Conservation (phyloP, 2,329 filamentous ascomycete species). For the Aureobasidium sp. region DNA sequence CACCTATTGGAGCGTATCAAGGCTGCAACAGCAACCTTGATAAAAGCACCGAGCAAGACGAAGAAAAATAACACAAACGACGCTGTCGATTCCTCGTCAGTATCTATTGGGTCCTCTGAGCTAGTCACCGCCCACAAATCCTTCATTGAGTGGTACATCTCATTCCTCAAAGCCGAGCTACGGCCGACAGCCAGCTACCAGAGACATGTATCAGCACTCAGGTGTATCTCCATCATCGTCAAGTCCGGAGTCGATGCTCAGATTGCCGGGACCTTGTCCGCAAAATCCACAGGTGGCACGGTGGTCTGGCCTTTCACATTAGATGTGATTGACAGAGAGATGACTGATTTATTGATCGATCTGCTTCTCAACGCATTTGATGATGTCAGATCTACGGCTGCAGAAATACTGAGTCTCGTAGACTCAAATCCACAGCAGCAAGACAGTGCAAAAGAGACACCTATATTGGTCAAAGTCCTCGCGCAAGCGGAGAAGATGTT, state of each 20-base stretch:
- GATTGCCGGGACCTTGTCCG: slow-evolving; percentile 32
- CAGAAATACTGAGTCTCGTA: slow-evolving; percentile 45
- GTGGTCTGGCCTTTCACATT: slow-evolving; percentile 45
- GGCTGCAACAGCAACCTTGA: slow-evolving; percentile 54
- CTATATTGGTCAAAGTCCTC: not conserved
- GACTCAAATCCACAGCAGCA: not conserved
- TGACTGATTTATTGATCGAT: slow-evolving; percentile 64
- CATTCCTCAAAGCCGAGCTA: slow-evolving; percentile 67
- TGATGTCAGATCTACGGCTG: slow-evolving; percentile 63
- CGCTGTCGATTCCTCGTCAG: not conserved
- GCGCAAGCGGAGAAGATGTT: slow-evolving; percentile 48
- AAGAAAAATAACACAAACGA: slow-evolving; percentile 8
- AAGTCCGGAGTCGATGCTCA: slow-evolving; percentile 58
- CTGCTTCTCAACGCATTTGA: slow-evolving; percentile 86
- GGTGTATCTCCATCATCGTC: slow-evolving; percentile 60
- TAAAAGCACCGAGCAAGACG: slow-evolving; percentile 17
- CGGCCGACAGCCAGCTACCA: slow-evolving; percentile 81
- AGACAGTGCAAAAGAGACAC: not conserved
- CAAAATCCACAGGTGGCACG: slow-evolving; percentile 44
- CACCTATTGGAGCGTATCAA: slow-evolving; percentile 71
- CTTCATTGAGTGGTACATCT: slow-evolving; percentile 69
- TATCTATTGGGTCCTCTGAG: not conserved
- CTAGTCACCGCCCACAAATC: slow-evolving; percentile 44
- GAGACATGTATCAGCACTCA: slow-evolving; percentile 74
- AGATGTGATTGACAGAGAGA: slow-evolving; percentile 34